Conservation (phyloP, 208 protist species). For the Borovskyia barvae region DNA sequence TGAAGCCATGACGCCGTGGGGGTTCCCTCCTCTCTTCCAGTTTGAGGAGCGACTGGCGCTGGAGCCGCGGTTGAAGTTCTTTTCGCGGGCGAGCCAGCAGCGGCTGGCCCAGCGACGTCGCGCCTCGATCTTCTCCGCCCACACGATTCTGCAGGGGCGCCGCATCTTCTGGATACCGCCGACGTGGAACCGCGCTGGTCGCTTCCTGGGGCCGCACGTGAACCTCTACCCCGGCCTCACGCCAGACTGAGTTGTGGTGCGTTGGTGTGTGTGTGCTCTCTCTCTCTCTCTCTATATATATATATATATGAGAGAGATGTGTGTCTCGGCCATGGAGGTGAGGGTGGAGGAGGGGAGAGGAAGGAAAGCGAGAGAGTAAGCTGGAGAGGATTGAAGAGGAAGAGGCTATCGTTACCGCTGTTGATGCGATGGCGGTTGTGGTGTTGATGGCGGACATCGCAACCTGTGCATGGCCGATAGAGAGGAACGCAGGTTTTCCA, state of each 20-base stretch:
- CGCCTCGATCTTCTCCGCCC: slow-evolving; percentile 71
- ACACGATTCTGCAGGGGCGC: slow-evolving; percentile 64
- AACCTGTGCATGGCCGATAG: too few relatives aligned
- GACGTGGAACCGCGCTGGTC: slow-evolving; percentile 81
- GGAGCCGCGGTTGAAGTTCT: slow-evolving; percentile 86
- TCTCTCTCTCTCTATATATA: background rate
- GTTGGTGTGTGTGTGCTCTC: slow-evolving; percentile 1
- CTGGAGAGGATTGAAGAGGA: too few relatives aligned
- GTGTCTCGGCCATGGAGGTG: too few relatives aligned
- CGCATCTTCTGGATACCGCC: slow-evolving; percentile 91
- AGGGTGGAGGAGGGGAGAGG: too few relatives aligned
- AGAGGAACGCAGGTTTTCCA: too few relatives aligned
- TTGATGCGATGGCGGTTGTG: too few relatives aligned
- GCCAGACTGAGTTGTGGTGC: slow-evolving; percentile 51
- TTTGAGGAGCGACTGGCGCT: slow-evolving; percentile 88
- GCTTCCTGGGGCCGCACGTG: slow-evolving; percentile 79
- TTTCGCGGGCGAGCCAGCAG: slow-evolving; percentile 78
- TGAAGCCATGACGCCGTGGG: slow-evolving; percentile 91
- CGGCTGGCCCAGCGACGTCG: slow-evolving; percentile 68
- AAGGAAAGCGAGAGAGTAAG: too few relatives aligned
- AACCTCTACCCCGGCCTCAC: slow-evolving; percentile 86
- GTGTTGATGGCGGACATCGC: too few relatives aligned
- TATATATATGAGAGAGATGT: too few relatives aligned
- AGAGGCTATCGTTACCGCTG: too few relatives aligned
- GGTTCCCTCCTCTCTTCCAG: slow-evolving; percentile 90